phyloP scores from a whole-genome alignment of 2,329 filamentous ascomycete species.

The Scopulariopsis brevicaulis region DNA sequence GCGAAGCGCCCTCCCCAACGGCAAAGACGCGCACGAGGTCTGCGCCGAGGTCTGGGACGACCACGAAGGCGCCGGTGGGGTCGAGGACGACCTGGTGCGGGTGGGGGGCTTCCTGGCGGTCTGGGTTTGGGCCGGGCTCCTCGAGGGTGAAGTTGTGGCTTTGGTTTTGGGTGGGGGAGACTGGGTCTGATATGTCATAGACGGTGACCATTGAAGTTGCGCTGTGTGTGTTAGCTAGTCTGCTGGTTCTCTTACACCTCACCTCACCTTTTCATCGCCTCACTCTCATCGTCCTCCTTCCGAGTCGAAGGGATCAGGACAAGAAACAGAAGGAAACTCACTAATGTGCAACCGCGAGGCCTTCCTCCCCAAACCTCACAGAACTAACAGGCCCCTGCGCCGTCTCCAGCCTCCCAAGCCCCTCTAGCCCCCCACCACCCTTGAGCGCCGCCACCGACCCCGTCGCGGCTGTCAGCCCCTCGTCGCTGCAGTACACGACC shows the following conservation, averaged over 20 bases:
- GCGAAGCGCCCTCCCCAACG: slow-evolving; percentile 29
- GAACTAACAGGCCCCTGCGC: slow-evolving; percentile 30
- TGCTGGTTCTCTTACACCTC: not conserved
- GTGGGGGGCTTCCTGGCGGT: slow-evolving; percentile 45
- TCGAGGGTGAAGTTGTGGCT: slow-evolving; percentile 26
- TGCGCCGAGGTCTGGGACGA: slow-evolving; percentile 55
- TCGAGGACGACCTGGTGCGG: slow-evolving; percentile 56
- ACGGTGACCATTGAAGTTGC: slow-evolving; percentile 28
- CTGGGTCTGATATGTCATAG: slow-evolving; percentile 28
- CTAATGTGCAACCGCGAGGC: slow-evolving; percentile 32
- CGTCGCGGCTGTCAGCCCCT: slow-evolving; percentile 34
- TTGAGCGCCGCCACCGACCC: slow-evolving; percentile 35
- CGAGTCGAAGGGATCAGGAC: not conserved
- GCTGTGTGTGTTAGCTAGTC: slow-evolving; percentile 13
- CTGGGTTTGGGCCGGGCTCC: slow-evolving; percentile 22
- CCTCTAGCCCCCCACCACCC: slow-evolving; percentile 21
- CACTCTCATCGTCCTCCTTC: not conserved
- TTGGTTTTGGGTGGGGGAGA: slow-evolving; percentile 21
- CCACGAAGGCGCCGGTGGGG: slow-evolving; percentile 49
- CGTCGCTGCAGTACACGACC: slow-evolving; percentile 48
- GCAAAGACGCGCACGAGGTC: slow-evolving; percentile 48
- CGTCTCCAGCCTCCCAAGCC: slow-evolving; percentile 21
- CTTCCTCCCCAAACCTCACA: slow-evolving; percentile 19
- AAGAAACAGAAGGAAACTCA: slow-evolving; percentile 16
- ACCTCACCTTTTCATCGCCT: not conserved